phyloP scores from a whole-genome alignment of 441 rosid genomes.

The Caryocar brasiliense region DNA sequence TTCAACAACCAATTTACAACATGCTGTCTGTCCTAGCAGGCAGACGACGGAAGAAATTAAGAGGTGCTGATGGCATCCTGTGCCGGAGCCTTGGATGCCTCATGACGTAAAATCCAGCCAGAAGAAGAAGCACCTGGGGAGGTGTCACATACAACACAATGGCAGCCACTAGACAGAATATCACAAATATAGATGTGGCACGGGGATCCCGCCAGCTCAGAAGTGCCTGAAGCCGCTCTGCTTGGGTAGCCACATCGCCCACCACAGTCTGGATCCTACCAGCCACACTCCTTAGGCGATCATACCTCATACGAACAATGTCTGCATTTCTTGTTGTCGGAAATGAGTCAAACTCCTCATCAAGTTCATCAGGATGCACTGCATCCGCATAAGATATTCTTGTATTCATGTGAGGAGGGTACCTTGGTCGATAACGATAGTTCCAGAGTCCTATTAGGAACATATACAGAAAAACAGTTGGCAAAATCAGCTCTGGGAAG shows the following conservation, averaged over 20 bases:
- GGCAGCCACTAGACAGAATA: constrained; percentile 52
- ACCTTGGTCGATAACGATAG: constrained; percentile 50
- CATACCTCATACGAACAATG: constrained; percentile 58
- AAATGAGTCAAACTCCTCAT: constrained; percentile 78
- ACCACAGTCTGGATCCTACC: constrained; percentile 75
- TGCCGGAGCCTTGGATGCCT: constrained; percentile 82
- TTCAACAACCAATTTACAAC: constrained; percentile 34
- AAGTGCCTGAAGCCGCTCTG: constrained; percentile 67
- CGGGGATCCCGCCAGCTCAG: constrained; percentile 93
- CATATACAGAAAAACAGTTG: constrained; percentile 66
- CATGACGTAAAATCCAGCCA: constrained; percentile 56
- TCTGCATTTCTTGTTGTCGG: constrained; percentile 43
- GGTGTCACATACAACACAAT: constrained; percentile 58
- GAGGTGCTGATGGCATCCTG: constrained; percentile 46
- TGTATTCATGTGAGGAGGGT: constrained; percentile 84
- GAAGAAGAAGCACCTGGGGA: constrained; percentile 53
- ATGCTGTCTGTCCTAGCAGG: constrained; percentile 75
- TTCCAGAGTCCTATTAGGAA: constrained; percentile 74
- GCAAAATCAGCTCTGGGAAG: constrained; percentile 69
- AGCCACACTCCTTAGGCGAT: constrained; percentile 70
- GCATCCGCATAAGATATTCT: constrained; percentile 61
- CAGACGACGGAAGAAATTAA: constrained; percentile 78
- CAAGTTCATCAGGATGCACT: constrained; percentile 69
- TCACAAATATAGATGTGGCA: constrained; percentile 59
- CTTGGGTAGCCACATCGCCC: constrained; percentile 89